A percentile compares a stretch with the other conserved stretches of the same genome.
Conservation (phyloP, 1,139 yeast species). For the Arxiozyma bovina region DNA sequence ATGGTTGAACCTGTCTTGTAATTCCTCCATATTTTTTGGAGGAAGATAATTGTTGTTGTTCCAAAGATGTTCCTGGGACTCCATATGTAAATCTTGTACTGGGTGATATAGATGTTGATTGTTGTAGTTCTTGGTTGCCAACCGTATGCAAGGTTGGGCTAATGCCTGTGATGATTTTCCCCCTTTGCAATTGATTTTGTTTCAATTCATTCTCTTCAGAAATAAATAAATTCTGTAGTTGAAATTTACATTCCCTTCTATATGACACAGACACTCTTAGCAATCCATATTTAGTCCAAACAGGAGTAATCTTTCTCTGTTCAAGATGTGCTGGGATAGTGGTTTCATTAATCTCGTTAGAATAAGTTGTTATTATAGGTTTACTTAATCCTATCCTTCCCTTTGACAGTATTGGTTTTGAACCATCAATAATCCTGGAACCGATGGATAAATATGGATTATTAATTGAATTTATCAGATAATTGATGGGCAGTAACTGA, state of each 20-base stretch:
- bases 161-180: not conserved
- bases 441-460: conserved; percentile 33
- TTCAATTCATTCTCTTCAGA: not conserved
- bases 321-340: conserved; percentile 44
- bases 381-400: conserved; percentile 81
- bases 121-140: not conserved
- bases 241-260: conserved; percentile 61
- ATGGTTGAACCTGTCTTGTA: conserved; percentile 42
- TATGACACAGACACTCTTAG: conserved; percentile 70
- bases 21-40: conserved; percentile 19
- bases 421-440: conserved; percentile 65
- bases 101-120: conserved; percentile 28
- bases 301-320: conserved; percentile 56
- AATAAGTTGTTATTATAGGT: conserved; percentile 42
- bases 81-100: conserved; percentile 14
- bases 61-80: conserved; percentile 9
- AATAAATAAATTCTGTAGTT: conserved; percentile 43
- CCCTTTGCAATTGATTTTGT: conserved; percentile 5
- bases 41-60: conserved; percentile 15
- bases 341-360: conserved; percentile 33
- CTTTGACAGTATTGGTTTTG: conserved; percentile 65
- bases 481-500: conserved; percentile 63
- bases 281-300: conserved; percentile 67
- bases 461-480: conserved; percentile 23
- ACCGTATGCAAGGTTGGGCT: conserved; percentile 1